phyloP scores from a whole-genome alignment of 129 eudicot genomes.

The Pittosporum tobira region DNA sequence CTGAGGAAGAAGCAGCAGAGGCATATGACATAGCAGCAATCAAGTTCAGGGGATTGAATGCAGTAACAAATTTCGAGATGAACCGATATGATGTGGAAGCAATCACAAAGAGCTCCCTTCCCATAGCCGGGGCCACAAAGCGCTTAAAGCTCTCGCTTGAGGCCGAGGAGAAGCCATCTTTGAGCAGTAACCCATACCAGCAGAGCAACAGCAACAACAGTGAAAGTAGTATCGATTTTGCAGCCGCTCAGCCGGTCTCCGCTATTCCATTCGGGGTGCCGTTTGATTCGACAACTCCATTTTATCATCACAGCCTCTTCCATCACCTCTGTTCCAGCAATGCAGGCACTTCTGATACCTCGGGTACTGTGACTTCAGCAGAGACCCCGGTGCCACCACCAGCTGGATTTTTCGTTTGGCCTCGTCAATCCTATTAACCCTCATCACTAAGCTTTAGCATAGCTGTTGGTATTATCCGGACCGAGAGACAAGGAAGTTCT shows the following conservation, averaged over 20 bases:
- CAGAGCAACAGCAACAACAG: conserved; percentile 30
- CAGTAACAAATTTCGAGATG: conserved; percentile 97
- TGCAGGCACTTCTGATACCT: conserved; percentile 26
- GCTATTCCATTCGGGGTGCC: conserved; percentile 49
- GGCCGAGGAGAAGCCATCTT: conserved; percentile 43
- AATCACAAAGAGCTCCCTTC: conserved; percentile 72
- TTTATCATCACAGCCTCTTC: conserved; percentile 59
- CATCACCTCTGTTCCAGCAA: conserved; percentile 36
- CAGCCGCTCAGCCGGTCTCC: conserved; percentile 37
- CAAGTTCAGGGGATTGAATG: conserved; percentile 83
- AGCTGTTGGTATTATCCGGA: conserved; percentile 1
- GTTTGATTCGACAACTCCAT: conserved; percentile 36
- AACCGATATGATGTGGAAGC: conserved; percentile 88
- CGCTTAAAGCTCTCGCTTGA: conserved; percentile 66
- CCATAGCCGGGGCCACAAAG: conserved; percentile 86
- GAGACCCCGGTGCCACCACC: conserved; percentile 41
- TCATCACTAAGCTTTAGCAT: conserved; percentile 16
- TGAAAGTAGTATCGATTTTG: conserved; percentile 50
- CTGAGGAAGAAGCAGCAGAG: conserved; percentile 99
- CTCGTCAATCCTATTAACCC: conserved; percentile 54
- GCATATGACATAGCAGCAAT: conserved; percentile 99
- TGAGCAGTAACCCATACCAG: conserved; percentile 16
- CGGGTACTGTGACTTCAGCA: conserved; percentile 26
- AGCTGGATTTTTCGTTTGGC: conserved; percentile 74
- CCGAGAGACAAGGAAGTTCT: neutral